Base-by-base conservation (phyloP, 169 alveolate genomes). In the Theileria orientalis region DNA sequence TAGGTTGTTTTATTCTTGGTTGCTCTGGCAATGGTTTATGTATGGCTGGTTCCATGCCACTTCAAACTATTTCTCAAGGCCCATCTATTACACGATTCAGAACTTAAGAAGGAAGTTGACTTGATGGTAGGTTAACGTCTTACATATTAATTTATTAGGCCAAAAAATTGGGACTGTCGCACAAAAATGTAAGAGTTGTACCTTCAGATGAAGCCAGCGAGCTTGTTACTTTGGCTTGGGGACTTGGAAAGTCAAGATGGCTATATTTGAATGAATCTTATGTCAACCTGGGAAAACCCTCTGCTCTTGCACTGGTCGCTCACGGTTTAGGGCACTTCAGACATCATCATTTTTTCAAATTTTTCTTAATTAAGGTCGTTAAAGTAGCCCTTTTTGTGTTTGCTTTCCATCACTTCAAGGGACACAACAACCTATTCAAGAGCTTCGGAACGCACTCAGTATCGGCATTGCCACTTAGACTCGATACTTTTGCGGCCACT, bases 71-170 rank as follows among this genome's bases (percentile, higher is more conserved):
- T n/a, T n/a, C 57, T n/a, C 57, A 47, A 47, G 21, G 16, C 21
- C 30, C 3, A 2, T 5, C 57, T 27, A 47, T 47, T 47, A 9
- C 6, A 8, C 21, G 57, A 47, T 47, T 27, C 57, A n/a, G 57
- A 47, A 27, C 57, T 47, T 6, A 47, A 27, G 57, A 47, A 27
- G 57, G 57, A 47, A 47, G 57, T 47, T 27, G 57, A 47, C 21
- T 3, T 27, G 21, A 47, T 47, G 57, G 57, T 47, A n/a, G n/a
- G n/a, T n/a, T n/a, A n/a, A n/a, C n/a, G n/a, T n/a, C n/a, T n/a
- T n/a, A n/a, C n/a, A n/a, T n/a, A n/a, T n/a, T 47, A 47, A 47
- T n/a, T 47, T 47, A n/a, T 47, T 47, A 47, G 57, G 57, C 30
- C 21, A 47, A 47, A 47, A 47, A 47, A 47, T 27, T 47, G 11